Percentiles rank a stretch among this genome's conserved stretches.
phyloP scores from a whole-genome alignment of 2,329 filamentous ascomycete genomes.

The Parastagonospora avenae region DNA sequence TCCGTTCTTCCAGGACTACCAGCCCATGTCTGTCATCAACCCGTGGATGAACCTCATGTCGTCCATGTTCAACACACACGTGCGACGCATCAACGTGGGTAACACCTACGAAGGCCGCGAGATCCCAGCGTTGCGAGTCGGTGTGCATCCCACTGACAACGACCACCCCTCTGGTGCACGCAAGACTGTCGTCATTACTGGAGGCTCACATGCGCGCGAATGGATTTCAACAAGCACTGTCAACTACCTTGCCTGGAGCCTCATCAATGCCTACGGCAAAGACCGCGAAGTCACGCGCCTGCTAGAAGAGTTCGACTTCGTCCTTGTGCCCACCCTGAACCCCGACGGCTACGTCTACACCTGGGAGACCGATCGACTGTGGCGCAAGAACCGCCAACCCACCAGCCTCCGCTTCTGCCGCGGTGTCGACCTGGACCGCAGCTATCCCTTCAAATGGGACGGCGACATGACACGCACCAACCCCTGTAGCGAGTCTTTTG shows the following conservation, averaged over 20 bases:
- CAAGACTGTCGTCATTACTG: slow-evolving; percentile 80
- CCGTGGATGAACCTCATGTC: slow-evolving; percentile 91
- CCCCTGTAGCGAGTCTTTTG: slow-evolving; percentile 89
- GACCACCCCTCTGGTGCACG: slow-evolving; percentile 57
- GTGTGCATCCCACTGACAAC: slow-evolving; percentile 61
- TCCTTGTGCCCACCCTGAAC: slow-evolving; percentile 88
- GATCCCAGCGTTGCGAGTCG: slow-evolving; percentile 80
- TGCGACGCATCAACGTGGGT: slow-evolving; percentile 77
- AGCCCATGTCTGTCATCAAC: slow-evolving; percentile 80
- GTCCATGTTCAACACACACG: slow-evolving; percentile 85
- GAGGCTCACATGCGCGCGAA: slow-evolving; percentile 90
- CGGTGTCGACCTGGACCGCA: slow-evolving; percentile 86
- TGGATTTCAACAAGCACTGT: slow-evolving; percentile 95
- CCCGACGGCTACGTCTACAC: slow-evolving; percentile 94
- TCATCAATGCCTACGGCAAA: slow-evolving; percentile 85
- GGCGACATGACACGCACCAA: slow-evolving; percentile 66
- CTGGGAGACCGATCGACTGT: slow-evolving; percentile 88
- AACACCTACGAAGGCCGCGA: slow-evolving; percentile 85
- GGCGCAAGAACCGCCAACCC: slow-evolving; percentile 90
- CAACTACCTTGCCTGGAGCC: slow-evolving; percentile 85
- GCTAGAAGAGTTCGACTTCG: slow-evolving; percentile 81
- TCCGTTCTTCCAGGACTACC: slow-evolving; percentile 91
- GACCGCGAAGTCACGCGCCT: slow-evolving; percentile 71
- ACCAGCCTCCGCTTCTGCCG: slow-evolving; percentile 83
- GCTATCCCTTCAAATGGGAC: slow-evolving; percentile 86